Percentiles rank a stretch among this genome's conserved stretches.
Evolutionary conservation across 306 rosid species (phyloP).

Genomic region (Pterocarpus macrocarpus): DNA sequence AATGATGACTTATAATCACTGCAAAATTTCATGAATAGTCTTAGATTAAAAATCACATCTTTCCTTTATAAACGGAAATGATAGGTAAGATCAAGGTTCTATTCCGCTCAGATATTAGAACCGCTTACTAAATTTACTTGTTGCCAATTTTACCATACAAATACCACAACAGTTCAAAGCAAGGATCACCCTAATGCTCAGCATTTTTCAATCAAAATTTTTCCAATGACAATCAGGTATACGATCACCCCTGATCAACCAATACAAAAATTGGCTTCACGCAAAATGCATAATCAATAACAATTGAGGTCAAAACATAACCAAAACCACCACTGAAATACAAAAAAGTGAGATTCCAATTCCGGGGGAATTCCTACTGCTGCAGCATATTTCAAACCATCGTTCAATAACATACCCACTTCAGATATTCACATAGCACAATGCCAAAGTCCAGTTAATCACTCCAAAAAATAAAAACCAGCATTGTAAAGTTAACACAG

Average conservation of each 20-base stretch:
- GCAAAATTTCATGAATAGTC: conserved; percentile 18
- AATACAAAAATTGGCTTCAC: neutral
- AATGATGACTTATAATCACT: conserved; percentile 4
- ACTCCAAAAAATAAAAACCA: neutral
- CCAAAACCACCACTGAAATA: neutral
- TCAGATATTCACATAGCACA: neutral
- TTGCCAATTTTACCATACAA: no score
- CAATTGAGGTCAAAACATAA: neutral
- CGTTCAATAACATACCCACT: neutral
- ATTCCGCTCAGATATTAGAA: neutral
- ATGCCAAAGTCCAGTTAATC: neutral
- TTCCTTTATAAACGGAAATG: neutral
- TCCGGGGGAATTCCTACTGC: no score
- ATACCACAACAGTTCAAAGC: neutral
- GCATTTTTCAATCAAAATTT: neutral
- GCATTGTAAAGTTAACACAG: neutral
- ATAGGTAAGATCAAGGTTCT: neutral
- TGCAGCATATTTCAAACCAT: neutral
- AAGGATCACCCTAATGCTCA: neutral
- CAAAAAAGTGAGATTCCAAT: no score
- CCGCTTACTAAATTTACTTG: neutral
- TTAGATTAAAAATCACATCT: conserved; percentile 3
- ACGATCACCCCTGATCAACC: neutral
- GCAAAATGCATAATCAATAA: neutral
- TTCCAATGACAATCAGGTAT: conserved; percentile 2